A percentile compares a stretch with the other conserved stretches of the same genome.
These are phyloP conservation scores for Termitomyces sp. DNA, from an alignment of 768 basidiomycete species.

Conservation along the genomic window DNA sequence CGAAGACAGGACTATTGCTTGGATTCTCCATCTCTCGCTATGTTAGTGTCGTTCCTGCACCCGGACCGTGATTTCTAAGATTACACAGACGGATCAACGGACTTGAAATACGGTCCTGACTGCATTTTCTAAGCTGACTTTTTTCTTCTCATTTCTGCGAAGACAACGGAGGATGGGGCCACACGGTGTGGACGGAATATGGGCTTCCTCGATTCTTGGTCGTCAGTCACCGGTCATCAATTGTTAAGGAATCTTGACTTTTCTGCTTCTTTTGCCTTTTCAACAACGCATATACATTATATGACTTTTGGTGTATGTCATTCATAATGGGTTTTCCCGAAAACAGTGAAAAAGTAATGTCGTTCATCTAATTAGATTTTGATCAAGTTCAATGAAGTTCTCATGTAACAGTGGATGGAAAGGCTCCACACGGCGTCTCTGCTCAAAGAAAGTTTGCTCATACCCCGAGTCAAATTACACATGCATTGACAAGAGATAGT, in stretches of 20 bases:
- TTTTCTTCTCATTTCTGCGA: not conserved
- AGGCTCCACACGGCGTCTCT: not conserved
- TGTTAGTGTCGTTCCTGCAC: not conserved
- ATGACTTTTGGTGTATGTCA: not conserved
- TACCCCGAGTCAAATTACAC: not conserved
- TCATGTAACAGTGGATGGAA: not conserved
- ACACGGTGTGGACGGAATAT: not conserved
- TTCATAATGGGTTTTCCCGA: not conserved
- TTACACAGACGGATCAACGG: constrained; percentile 5
- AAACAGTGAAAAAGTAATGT: not conserved
- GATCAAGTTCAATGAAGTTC: not conserved
- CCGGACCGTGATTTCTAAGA: not conserved
- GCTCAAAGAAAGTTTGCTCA: not conserved
- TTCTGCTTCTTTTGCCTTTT: not conserved
- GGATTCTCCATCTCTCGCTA: not conserved
- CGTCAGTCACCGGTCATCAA: not conserved
- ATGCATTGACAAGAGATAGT: not conserved
- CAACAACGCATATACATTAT: not conserved
- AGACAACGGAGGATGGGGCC: constrained; percentile 1
- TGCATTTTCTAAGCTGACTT: not conserved
- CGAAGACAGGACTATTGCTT: too few relatives aligned
- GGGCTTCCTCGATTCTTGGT: not conserved
- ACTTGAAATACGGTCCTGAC: not conserved
- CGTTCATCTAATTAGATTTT: not conserved
- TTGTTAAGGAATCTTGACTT: not conserved